Evolutionary conservation across 2,329 filamentous ascomycete genomes (phyloP).

Genomic region (Cytospora piceae): DNA sequence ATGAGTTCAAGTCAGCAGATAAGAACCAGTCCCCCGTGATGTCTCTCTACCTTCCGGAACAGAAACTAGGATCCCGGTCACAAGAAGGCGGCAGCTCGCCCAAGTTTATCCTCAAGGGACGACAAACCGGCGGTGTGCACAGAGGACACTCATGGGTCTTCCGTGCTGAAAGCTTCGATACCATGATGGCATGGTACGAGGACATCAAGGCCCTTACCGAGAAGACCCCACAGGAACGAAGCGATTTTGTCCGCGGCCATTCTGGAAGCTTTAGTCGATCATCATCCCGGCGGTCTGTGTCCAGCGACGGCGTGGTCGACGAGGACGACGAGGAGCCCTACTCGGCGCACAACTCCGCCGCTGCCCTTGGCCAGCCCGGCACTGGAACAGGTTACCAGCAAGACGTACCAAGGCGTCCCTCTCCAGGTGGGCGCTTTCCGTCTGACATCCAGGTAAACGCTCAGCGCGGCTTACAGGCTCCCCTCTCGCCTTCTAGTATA

Average conservation of each 20-base stretch:
- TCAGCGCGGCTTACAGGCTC: slow-evolving; percentile 77
- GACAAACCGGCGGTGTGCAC: slow-evolving; percentile 91
- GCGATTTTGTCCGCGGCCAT: slow-evolving; percentile 83
- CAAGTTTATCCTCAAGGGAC: slow-evolving; percentile 97
- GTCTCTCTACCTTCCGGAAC: slow-evolving; percentile 92
- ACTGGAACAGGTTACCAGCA: slow-evolving; percentile 43
- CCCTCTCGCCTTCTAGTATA: slow-evolving; percentile 79
- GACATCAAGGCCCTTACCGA: slow-evolving; percentile 91
- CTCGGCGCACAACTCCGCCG: slow-evolving; percentile 59
- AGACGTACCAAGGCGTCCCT: slow-evolving; percentile 68
- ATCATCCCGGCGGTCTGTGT: slow-evolving; percentile 60
- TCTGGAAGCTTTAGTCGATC: slow-evolving; percentile 75
- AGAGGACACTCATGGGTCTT: slow-evolving; percentile 77
- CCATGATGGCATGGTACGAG: slow-evolving; percentile 96
- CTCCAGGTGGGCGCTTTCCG: slow-evolving; percentile 95
- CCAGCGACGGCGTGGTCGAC: slow-evolving; percentile 77
- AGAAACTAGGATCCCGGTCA: slow-evolving; percentile 93
- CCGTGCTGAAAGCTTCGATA: slow-evolving; percentile 77
- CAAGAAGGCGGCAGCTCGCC: slow-evolving; percentile 81
- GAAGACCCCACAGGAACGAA: slow-evolving; percentile 84
- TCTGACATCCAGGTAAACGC: slow-evolving; percentile 86
- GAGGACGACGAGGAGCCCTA: slow-evolving; percentile 73
- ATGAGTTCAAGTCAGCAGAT: slow-evolving; percentile 99
- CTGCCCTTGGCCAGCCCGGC: slow-evolving; percentile 50
- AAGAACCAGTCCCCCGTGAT: slow-evolving; percentile 90